Percentiles rank a stretch among this genome's conserved stretches.
Evolutionary conservation across 208 protist genomes (phyloP).

Genomic region (Trypanosoma cruzi): DNA sequence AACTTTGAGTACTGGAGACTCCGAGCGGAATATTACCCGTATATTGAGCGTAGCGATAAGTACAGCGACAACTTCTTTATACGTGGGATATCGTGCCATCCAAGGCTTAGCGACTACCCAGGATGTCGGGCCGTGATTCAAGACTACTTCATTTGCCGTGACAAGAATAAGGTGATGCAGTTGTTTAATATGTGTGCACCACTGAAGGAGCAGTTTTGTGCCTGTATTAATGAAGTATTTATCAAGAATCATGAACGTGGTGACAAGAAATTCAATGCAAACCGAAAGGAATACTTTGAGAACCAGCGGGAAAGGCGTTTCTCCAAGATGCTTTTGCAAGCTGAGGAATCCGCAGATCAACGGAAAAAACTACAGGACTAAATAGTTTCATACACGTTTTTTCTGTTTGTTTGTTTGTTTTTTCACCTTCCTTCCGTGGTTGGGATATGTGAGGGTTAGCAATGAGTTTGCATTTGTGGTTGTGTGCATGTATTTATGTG

Average conservation of each 20-base stretch:
- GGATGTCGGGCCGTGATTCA: constrained; percentile 79
- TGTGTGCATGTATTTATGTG: neutral
- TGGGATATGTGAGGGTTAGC: neutral
- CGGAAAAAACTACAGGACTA: constrained; percentile 74
- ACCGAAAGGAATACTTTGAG: constrained; percentile 62
- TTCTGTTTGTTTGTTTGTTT: neutral
- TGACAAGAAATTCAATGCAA: constrained; percentile 80
- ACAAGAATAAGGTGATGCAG: constrained; percentile 68
- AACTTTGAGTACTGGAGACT: constrained; percentile 82
- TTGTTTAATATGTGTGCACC: constrained; percentile 80
- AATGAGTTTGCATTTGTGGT: neutral
- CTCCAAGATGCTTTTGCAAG: constrained; percentile 58
- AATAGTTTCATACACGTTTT: constrained; percentile 10
- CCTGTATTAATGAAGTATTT: constrained; percentile 88
- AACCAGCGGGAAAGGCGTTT: constrained; percentile 63
- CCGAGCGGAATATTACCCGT: constrained; percentile 80
- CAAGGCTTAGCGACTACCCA: constrained; percentile 85
- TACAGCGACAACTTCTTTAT: constrained; percentile 81
- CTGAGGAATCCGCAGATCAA: constrained; percentile 62
- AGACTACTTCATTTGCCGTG: constrained; percentile 86
- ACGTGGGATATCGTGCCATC: constrained; percentile 74
- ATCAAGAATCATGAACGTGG: constrained; percentile 79
- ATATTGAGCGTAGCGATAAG: constrained; percentile 64
- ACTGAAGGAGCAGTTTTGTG: constrained; percentile 84
- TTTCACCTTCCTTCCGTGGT: too few species aligned